Base-by-base conservation (phyloP, 2,329 filamentous ascomycete genomes). In the Fusarium setosum region DNA sequence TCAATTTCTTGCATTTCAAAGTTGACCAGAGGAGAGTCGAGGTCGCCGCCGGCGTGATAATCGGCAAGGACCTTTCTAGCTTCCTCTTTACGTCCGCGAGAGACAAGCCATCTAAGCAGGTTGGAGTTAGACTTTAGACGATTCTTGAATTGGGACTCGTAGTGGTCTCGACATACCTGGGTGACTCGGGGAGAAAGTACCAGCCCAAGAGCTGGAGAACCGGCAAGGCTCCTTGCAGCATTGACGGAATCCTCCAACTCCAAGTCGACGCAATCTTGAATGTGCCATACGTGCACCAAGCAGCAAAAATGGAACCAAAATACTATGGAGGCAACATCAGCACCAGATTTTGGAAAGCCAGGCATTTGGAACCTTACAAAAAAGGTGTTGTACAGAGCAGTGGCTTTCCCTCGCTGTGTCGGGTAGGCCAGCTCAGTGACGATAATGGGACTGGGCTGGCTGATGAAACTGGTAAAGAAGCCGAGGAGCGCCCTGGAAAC, bases 211-310 rank as follows among this genome's bases (percentile, higher is more conserved):
- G 26, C 44, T 47, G 44, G 8, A 47, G 29, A 1, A 8, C 47
- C 13, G 58, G 58, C 29, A 55, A 42, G n/a, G 41, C 45, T 18
- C 49, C 40, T 11, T 64, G 61, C 1, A 56, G 26, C 4, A 64
- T 44, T 17, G 53, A 58, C 26, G 61, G 61, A 17, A 55, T 61
- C 13, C 58, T 26, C 61, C 61, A 64, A 13, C 53, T 59, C 61
- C 61, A 64, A 24, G 42, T 42, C 5, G 13, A 52, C 23, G 41
- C 11, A 4, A 62, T 47, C 23, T 55, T 49, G 4, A 52, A 48
- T 3, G 58, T 61, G 1, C 58, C 61, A 18, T 56, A 64, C 10
- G 58, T 54, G 4, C 45, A 40, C 58, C 61, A 61, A 12, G 61
- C 50, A 12, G 61, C 58, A 38, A 54, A 42, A 11, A 61, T 57